These are phyloP conservation scores for Trichosporon sp. DNA, from an alignment of 1,284 basidiomycete species.

Conservation along the genomic window DNA sequence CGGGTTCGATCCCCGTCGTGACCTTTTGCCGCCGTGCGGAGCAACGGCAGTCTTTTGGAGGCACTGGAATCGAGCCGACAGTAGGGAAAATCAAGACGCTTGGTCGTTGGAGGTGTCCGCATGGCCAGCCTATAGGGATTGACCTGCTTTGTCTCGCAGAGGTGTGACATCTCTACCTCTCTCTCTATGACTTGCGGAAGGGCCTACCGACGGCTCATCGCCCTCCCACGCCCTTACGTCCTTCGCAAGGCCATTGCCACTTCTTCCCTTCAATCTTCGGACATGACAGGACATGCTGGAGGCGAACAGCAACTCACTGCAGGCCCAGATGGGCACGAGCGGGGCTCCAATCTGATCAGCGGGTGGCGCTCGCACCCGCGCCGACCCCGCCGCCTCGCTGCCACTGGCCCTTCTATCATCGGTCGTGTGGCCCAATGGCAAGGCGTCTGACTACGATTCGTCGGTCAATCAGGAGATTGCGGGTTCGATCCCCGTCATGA, in stretches of 20 bases:
- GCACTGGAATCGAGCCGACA: too few relatives aligned
- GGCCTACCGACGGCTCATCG: too few relatives aligned
- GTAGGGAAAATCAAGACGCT: too few relatives aligned
- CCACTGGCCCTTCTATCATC: background rate
- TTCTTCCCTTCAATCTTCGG: background rate
- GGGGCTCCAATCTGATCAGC: background rate
- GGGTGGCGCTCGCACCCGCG: background rate
- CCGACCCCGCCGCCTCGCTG: background rate
- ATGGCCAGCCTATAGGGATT: too few relatives aligned
- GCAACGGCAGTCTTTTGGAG: background rate
- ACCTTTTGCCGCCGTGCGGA: background rate
- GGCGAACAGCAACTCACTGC: background rate
- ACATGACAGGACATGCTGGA: too few relatives aligned
- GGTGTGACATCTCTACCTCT: too few relatives aligned
- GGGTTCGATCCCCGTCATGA: conserved; percentile 15
- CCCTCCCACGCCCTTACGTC: too few relatives aligned
- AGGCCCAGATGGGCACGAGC: background rate
- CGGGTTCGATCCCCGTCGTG: background rate
- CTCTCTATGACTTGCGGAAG: too few relatives aligned
- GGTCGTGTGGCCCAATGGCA: conserved; percentile 14
- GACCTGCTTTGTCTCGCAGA: too few relatives aligned
- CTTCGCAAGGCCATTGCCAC: too few relatives aligned
- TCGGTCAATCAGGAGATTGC: conserved; percentile 10
- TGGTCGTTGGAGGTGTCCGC: too few relatives aligned
- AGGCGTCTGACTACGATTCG: conserved; percentile 12